Percentiles rank a stretch among this genome's conserved stretches.
Evolutionary conservation across 345 rosid genomes (phyloP).

Genomic region (Gossypioides kirkii): DNA sequence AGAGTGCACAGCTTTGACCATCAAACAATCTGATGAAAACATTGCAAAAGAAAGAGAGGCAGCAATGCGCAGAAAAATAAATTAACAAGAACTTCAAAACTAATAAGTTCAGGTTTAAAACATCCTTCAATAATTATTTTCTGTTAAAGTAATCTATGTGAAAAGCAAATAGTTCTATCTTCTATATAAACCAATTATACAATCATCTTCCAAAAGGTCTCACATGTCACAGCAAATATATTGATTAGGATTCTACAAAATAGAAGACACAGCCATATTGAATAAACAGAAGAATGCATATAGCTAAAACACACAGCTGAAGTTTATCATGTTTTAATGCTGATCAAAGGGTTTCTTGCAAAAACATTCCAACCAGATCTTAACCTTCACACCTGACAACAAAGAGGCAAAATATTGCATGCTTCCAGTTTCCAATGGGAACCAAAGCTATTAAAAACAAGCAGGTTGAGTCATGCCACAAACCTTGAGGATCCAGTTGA

Average conservation of each 20-base stretch:
- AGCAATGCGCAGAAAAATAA: background rate
- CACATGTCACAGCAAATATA: background rate
- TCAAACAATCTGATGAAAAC: background rate
- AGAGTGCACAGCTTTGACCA: background rate
- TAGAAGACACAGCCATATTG: background rate
- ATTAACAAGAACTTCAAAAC: background rate
- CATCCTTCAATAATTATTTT: background rate
- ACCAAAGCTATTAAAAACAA: background rate
- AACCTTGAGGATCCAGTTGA: conserved; percentile 58
- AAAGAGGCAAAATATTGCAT: background rate
- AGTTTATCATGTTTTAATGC: background rate
- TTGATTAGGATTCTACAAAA: background rate
- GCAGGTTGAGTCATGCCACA: conserved; percentile 2
- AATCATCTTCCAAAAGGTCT: background rate
- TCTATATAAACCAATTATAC: background rate
- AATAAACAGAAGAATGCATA: background rate
- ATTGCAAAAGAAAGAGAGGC: background rate
- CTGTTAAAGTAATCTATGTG: background rate
- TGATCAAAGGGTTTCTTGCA: background rate
- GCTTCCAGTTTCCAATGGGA: background rate
- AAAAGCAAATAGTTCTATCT: background rate
- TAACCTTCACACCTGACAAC: background rate
- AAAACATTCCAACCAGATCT: background rate
- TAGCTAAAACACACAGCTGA: background rate
- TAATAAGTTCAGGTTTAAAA: background rate